Base-by-base conservation (phyloP, 345 rosid genomes). In the Salix suchowensis region DNA sequence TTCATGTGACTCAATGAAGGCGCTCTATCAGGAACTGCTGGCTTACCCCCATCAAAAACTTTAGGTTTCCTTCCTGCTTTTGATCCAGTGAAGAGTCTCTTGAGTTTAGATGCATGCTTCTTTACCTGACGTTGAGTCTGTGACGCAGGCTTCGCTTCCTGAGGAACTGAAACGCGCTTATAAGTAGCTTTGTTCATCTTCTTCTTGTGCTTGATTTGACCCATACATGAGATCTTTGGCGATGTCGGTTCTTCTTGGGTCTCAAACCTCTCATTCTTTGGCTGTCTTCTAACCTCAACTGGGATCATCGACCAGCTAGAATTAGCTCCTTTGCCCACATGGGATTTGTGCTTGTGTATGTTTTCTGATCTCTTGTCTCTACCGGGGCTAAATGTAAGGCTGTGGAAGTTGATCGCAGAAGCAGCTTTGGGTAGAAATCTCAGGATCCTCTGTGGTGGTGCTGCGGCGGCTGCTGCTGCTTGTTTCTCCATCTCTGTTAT, bases 171-270 rank as follows among this genome's bases (percentile, higher is more conserved):
- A 28, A 62, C 58, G 0, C 69, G 66, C 39, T 76, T 58, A 24
- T 19, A 52, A 52, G 71, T 52, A 32, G 54, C 78, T 13, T 40
- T 55, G 4, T 55, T 40, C 42, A 76, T 79, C 37, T 76, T 85
- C 72, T 87, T 87, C 83, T 81, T 88, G 68, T 83, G 85, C 85
- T 94, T 94, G 91, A 94, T 89, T 74, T 92, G 94, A 21, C 98
- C 98, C 81, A 94, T 92, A 72, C 98, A 94, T 0, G 98, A 94
- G 48, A 94, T 85, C 79, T 94, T 94, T 7, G 98, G 98, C 6
- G 98, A 94, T 23, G 87, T 87, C 11, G 98, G 98, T 62, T 92
- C 81, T 50, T 48, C 96, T 24, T 86, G 82, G 8, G 81, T 77
- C 14, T 74, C 82, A 26, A 62, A 81, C 58, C 70, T 68, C 14